Base-by-base conservation (phyloP, 2,329 filamentous ascomycete genomes). In the Fusarium chuoi region DNA sequence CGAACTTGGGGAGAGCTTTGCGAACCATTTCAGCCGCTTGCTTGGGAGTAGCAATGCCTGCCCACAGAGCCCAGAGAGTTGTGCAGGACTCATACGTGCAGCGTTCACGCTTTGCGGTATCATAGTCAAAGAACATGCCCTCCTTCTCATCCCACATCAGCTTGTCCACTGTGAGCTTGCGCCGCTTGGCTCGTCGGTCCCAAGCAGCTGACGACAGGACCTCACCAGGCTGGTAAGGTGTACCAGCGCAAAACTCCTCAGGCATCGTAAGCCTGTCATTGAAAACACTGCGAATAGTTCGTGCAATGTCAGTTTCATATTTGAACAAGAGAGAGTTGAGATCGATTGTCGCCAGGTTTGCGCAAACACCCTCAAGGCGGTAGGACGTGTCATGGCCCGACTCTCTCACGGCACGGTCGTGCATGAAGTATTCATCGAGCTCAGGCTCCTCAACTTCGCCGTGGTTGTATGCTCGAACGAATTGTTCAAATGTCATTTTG, bases 111-210 rank as follows among this genome's bases (percentile, higher is more conserved):
- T 92, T 94, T 71, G 89, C 91, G 1, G 94, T 97, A 84, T 99
- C 89, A 83, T 98, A 99, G 84, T 99, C 96, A 80, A 98, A 98
- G 87, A 94, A 99, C 94, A 98, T 97, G 66, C 96, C 96, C 81
- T 93, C 91, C 75, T 94, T 87, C 75, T 96, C 93, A 80, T 97
- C 93, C 96, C 96, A 99, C 81, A 97, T 90, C 79, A 96, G 94
- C 84, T 95, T 96, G 83, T 98, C 94, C 78, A 98, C 96, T 14
- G 91, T 91, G 76, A 92, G 87, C 86, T 96, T 96, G 78, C 96
- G 91, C 78, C 91, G 90, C 84, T 93, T 93, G 52, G 95, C 94
- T 44, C 95, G 92, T 45, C 95, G 93, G 81, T 98, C 95, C 96
- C 96, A 99, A 54, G 90, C 87, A 2, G 95, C 92, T 3, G 96